Evolutionary conservation across 495 filamentous ascomycete genomes (phyloP).

Genomic region (Hypoxylon trugodes): DNA sequence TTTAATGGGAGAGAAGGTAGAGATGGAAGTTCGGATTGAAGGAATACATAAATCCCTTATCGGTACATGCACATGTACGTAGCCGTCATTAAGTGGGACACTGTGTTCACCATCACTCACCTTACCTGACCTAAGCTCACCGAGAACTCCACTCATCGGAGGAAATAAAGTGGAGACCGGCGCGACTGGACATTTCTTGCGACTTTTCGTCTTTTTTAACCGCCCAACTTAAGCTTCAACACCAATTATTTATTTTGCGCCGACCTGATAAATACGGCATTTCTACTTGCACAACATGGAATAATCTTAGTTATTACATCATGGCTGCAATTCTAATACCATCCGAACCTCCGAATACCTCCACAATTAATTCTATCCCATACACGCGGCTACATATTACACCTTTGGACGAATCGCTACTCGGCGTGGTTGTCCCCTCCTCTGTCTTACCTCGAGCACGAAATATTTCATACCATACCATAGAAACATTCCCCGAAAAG

Average conservation of each 20-base stretch:
- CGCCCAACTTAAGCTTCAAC: slow-evolving; percentile 6
- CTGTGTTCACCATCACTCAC: too few species aligned
- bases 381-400: slow-evolving; percentile 83
- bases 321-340: slow-evolving; percentile 28
- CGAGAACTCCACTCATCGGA: background rate
- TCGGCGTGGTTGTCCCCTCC: slow-evolving; percentile 72
- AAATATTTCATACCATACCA: slow-evolving; percentile 82
- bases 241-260: background rate
- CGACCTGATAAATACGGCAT: slow-evolving; percentile 5
- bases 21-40: background rate
- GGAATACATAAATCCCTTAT: background rate
- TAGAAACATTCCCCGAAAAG: slow-evolving; percentile 88
- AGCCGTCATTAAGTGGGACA: background rate
- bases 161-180: slow-evolving; percentile 16
- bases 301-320: slow-evolving; percentile 12
- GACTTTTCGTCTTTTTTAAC: slow-evolving; percentile 17
- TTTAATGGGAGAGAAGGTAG: background rate
- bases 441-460: slow-evolving; percentile 70
- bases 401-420: slow-evolving; percentile 77
- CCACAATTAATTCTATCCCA: slow-evolving; percentile 5
- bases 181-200: too few species aligned
- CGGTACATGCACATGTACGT: background rate
- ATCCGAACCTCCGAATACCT: slow-evolving; percentile 11
- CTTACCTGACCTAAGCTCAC: slow-evolving; percentile 5
- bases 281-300: slow-evolving; percentile 6